Conservation (phyloP, 2,329 filamentous ascomycete species). For the Sporothrix curviconia region DNA sequence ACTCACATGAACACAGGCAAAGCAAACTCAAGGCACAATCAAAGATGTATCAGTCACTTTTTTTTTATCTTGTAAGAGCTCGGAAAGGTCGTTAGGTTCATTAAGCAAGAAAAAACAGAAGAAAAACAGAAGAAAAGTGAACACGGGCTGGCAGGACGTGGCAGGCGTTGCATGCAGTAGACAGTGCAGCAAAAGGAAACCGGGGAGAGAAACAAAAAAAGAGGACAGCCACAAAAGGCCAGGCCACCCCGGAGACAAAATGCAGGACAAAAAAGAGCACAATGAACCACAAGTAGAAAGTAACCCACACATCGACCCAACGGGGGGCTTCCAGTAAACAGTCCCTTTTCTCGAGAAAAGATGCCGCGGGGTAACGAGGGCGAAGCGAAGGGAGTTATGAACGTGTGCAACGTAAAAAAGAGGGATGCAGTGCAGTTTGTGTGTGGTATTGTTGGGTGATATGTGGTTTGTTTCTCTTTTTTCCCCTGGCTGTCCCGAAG, state of each 20-base stretch:
- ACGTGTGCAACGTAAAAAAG: background rate
- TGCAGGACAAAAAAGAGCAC: background rate
- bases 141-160: conserved; percentile 6
- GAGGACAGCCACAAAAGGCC: too few relatives aligned
- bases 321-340: too few relatives aligned
- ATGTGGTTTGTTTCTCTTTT: background rate
- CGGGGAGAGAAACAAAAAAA: background rate
- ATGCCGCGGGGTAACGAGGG: too few relatives aligned
- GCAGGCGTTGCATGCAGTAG: background rate
- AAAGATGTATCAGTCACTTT: conserved; percentile 2
- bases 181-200: background rate
- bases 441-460: background rate
- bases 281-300: background rate
- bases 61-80: conserved; percentile 1
- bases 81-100: conserved; percentile 15
- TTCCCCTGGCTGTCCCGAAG: background rate
- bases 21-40: background rate
- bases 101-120: background rate
- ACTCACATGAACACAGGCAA: background rate
- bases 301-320: too few relatives aligned
- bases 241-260: too few relatives aligned
- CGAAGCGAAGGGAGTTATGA: background rate
- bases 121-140: background rate
- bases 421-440: background rate
- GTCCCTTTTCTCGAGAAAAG: too few relatives aligned